Evolutionary conservation across 75 land plant species (phyloP).

Genomic region (Cupressus sempervirens): DNA sequence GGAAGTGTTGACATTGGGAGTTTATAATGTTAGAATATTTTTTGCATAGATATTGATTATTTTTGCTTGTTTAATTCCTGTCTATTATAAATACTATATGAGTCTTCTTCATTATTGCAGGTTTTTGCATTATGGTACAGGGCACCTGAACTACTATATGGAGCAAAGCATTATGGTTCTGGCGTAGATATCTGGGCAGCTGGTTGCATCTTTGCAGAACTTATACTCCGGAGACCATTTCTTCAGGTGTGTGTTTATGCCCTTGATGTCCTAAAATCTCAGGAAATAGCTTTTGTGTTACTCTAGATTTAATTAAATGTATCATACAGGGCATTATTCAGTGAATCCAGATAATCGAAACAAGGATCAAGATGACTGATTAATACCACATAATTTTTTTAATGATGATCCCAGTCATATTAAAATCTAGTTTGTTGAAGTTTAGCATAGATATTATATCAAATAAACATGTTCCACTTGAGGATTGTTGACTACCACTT

Average conservation of each 20-base stretch:
- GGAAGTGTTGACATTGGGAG: not conserved
- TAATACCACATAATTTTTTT: not conserved
- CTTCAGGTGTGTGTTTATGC: slow-evolving; percentile 50
- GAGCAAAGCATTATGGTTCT: slow-evolving; percentile 88
- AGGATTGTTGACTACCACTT: not conserved
- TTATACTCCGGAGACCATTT: slow-evolving; percentile 88
- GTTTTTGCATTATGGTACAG: slow-evolving; percentile 99
- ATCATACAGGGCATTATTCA: not conserved
- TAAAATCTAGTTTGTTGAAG: not conserved
- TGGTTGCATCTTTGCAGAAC: slow-evolving; percentile 96
- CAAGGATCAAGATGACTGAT: not conserved
- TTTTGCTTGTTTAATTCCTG: not conserved
- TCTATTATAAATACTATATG: not conserved
- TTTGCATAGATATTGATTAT: not conserved
- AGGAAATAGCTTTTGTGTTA: not conserved
- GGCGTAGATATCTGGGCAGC: slow-evolving; percentile 99
- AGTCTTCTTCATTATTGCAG: slow-evolving; percentile 27
- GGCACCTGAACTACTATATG: slow-evolving; percentile 93
- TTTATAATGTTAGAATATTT: not conserved
- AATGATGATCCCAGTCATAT: not conserved
- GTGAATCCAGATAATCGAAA: not conserved
- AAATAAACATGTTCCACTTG: not conserved
- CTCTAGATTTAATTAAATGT: not conserved
- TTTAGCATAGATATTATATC: not conserved
- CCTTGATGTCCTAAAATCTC: not conserved